Conservation (phyloP, 176 grass and related monocot species). For the Oryza meyeriana region DNA sequence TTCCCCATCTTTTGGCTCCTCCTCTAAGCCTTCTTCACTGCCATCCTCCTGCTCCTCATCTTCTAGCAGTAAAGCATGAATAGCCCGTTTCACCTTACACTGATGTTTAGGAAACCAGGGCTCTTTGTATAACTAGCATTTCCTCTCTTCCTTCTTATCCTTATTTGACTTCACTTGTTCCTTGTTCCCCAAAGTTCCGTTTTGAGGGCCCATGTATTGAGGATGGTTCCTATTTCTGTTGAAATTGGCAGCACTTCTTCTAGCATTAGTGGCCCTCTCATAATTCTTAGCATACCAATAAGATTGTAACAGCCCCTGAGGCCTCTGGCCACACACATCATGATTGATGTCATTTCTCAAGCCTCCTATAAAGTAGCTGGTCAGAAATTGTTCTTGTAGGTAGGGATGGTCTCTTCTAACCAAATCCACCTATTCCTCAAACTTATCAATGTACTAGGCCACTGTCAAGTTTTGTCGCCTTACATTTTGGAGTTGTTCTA, state of each 20-base stretch:
- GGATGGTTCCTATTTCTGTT: too few species aligned
- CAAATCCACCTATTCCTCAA: not conserved
- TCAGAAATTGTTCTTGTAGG: not conserved
- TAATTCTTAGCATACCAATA: not conserved
- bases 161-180: too few species aligned
- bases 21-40: too few species aligned
- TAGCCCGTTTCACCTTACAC: too few species aligned
- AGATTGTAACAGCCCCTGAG: not conserved
- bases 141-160: too few species aligned
- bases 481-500: too few species aligned
- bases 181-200: rapidly evolving
- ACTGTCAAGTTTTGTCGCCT: not conserved
- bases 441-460: not conserved
- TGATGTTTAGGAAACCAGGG: too few species aligned
- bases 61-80: too few species aligned
- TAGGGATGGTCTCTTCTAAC: not conserved
- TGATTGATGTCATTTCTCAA: not conserved
- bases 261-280: not conserved
- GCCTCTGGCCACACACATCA: not conserved
- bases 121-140: too few species aligned
- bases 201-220: rapidly evolving
- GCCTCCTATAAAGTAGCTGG: not conserved
- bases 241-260: too few species aligned
- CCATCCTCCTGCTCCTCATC: too few species aligned
- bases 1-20: rapidly evolving